phyloP scores from a whole-genome alignment of 225 moss, liverwort and hornwort species.

The Polytrichum formosum region DNA sequence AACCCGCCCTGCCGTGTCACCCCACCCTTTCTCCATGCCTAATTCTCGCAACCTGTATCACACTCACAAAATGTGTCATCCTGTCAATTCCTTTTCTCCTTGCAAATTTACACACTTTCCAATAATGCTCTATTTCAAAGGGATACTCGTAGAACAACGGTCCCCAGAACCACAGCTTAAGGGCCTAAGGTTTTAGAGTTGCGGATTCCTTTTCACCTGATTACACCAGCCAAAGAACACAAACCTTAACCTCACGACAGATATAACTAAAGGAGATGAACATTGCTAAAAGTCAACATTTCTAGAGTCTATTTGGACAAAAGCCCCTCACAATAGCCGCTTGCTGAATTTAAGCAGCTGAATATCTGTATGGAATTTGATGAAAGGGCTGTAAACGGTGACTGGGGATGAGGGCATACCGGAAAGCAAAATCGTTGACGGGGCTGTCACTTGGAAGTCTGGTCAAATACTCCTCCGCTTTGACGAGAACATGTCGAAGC shows the following conservation, averaged over 20 bases:
- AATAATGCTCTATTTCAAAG: no score
- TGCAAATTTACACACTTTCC: no score
- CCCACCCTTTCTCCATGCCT: constrained; percentile 96
- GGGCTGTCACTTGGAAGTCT: constrained; percentile 51
- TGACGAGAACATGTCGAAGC: constrained; percentile 54
- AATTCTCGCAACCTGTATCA: constrained; percentile 55
- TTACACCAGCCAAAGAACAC: no score
- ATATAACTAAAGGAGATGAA: no score
- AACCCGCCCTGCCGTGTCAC: constrained; percentile 66
- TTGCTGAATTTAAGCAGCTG: not conserved
- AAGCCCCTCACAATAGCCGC: not conserved
- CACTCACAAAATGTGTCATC: constrained; percentile 9
- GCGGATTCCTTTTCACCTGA: no score
- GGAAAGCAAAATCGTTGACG: constrained; percentile 48
- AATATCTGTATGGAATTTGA: no score
- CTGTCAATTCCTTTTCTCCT: not conserved
- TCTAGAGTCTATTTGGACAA: no score
- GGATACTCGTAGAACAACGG: no score
- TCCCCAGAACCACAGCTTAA: not conserved
- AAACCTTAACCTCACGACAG: no score
- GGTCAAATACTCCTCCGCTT: constrained; percentile 55
- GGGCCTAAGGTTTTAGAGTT: no score
- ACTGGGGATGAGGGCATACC: constrained; percentile 35
- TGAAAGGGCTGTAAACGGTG: not conserved
- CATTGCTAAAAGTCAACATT: no score